These are phyloP conservation scores for Leccinellum rugosiceps DNA, from an alignment of 768 basidiomycete species.

Conservation along the genomic window DNA sequence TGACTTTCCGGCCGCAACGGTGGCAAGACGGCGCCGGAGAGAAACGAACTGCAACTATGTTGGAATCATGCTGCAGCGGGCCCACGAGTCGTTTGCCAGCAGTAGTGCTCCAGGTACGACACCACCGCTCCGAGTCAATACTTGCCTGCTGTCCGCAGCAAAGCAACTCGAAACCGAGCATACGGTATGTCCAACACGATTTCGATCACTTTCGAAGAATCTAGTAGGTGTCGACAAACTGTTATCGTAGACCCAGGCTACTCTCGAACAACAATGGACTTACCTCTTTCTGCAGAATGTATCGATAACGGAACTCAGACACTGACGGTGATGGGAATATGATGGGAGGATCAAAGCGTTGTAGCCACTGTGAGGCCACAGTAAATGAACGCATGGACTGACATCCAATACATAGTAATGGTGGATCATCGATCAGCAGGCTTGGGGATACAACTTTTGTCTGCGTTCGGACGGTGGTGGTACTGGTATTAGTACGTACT, in stretches of 20 bases:
- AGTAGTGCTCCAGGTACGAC: neutral
- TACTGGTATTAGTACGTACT: too few species aligned
- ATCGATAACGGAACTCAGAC: neutral
- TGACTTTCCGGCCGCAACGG: neutral
- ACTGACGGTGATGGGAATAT: neutral
- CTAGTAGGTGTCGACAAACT: neutral
- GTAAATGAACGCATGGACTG: too few species aligned
- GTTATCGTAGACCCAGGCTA: neutral
- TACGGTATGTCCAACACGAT: neutral
- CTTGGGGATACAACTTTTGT: too few species aligned
- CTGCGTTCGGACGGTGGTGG: too few species aligned
- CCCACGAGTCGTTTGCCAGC: neutral
- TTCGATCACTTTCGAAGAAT: neutral
- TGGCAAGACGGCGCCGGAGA: neutral
- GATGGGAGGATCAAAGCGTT: neutral
- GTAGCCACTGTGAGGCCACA: too few species aligned
- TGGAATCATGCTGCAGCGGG: neutral
- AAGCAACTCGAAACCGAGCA: neutral
- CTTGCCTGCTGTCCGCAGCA: neutral
- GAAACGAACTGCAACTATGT: neutral
- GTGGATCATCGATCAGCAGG: too few species aligned
- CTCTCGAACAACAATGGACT: neutral
- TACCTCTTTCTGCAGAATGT: neutral
- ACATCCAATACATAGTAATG: too few species aligned
- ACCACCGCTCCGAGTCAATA: constrained; percentile 5